Evolutionary conservation across 2,329 filamentous ascomycete genomes (phyloP), one percentile per base, ranked within the genome.

Genomic region (Fusarium pseudograminearum): DNA sequence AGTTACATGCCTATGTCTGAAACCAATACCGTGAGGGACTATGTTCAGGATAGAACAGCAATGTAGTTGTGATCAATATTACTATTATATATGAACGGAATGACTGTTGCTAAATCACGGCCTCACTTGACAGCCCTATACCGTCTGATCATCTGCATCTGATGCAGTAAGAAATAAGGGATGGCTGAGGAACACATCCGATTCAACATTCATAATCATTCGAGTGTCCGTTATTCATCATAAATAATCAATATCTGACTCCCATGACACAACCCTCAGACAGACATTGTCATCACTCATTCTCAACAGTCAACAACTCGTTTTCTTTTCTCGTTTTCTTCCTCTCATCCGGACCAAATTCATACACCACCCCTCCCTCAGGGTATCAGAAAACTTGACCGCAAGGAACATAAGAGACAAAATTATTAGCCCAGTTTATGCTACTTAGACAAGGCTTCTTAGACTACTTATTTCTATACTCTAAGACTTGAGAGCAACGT

Each of bases 401-500:
- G 3, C 26, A 10, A 28, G 26, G 26, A 28, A 28, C 8, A 28
- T 28, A 28, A 28, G 26, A 28, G 9, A 28, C 26, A 28, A 28
- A 28, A 28, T 28, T 28, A 28, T 28, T 28, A 10, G 3, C 8
- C 26, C 26, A 28, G 26, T 9, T 28, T 28, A 28, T 28, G 26
- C 26, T 3, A 9, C 26, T 28, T 28, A 28, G 26, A 28, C 26
- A 9, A 28, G 26, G 26, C 8, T 28, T 28, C 26, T 28, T 28
- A 28, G 26, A 28, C 26, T 28, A 28, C 26, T 28, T 28, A 28
- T 10, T 10, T 28, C 10, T 28, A 28, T 28, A 10, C 10, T 3
- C 26, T 28, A 28, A 28, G 26, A 28, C 26, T 26, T 41, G 11
- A 79, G 86, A 53, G 83, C 83, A 28, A 28, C 26, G 8, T 28